These are phyloP conservation scores for Zelonia costaricensis DNA, from an alignment of 208 protist genomes.

Conservation along the genomic window DNA sequence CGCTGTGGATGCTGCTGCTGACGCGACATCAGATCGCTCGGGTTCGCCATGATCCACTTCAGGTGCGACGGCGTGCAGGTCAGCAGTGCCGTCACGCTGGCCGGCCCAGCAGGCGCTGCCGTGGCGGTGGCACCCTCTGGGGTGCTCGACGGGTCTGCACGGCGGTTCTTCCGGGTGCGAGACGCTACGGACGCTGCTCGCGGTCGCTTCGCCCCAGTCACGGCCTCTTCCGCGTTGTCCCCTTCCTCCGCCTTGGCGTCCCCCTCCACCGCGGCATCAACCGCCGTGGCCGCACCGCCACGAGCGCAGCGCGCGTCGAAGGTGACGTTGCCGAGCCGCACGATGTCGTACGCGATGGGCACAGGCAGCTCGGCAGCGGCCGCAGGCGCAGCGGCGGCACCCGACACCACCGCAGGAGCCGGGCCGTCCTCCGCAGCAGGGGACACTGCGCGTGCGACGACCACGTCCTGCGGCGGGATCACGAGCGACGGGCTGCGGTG, in stretches of 20 bases:
- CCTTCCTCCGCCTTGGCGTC: background rate
- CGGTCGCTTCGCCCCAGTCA: too few species aligned
- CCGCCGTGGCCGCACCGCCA: background rate
- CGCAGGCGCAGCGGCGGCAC: background rate
- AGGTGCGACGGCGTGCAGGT: constrained; percentile 59
- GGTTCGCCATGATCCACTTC: constrained; percentile 66
- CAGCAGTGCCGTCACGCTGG: constrained; percentile 27
- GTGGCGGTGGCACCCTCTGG: background rate
- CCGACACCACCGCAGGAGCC: too few species aligned
- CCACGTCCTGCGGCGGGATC: background rate
- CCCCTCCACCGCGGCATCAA: background rate
- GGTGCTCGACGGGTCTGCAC: too few species aligned
- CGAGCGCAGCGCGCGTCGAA: constrained; percentile 4
- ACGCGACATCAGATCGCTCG: constrained; percentile 7
- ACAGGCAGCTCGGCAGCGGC: constrained; percentile 3
- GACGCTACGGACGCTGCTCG: too few species aligned
- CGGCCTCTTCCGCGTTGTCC: too few species aligned
- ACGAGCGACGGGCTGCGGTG: constrained; percentile 23
- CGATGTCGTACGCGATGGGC: constrained; percentile 14
- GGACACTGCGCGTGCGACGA: too few species aligned
- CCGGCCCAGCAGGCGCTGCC: too few species aligned
- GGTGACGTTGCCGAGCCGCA: constrained; percentile 30
- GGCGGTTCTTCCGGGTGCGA: too few species aligned
- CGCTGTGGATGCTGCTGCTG: background rate
- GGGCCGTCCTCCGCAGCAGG: too few species aligned